These are phyloP conservation scores for Platanthera guangdongensis DNA, from an alignment of 106 monocot species.

Conservation along the genomic window DNA sequence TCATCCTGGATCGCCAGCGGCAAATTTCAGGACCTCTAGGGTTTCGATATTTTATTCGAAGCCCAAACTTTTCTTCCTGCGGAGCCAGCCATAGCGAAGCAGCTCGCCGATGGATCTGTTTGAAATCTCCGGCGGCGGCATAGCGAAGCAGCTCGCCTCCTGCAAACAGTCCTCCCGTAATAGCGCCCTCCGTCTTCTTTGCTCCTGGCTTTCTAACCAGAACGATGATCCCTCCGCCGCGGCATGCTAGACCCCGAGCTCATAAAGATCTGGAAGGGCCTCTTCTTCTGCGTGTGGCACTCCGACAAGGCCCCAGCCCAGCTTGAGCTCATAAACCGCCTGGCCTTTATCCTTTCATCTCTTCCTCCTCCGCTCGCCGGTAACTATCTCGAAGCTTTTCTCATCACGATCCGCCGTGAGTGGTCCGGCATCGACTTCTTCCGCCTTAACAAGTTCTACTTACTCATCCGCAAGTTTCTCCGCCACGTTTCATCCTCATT, in stretches of 20 bases:
- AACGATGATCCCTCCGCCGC: slow-evolving; percentile 2
- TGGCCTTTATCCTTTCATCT: slow-evolving; percentile 40
- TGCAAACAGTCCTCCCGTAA: slow-evolving; percentile 43
- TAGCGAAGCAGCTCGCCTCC: slow-evolving; percentile 81
- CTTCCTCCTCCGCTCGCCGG: slow-evolving; percentile 24
- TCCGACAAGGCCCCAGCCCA: slow-evolving; percentile 70
- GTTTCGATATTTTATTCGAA: not conserved
- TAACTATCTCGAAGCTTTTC: slow-evolving; percentile 48
- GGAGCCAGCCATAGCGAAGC: not conserved
- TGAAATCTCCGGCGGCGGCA: slow-evolving; percentile 23
- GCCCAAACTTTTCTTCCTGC: no score
- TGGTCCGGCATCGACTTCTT: slow-evolving; percentile 86
- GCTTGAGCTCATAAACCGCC: slow-evolving; percentile 41
- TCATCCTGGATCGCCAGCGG: no score
- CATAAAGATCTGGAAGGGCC: slow-evolving; percentile 97
- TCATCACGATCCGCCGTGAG: slow-evolving; percentile 78
- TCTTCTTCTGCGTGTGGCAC: slow-evolving; percentile 97
- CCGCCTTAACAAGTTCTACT: slow-evolving; percentile 91
- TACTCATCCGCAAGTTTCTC: slow-evolving; percentile 61
- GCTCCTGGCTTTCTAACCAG: slow-evolving; percentile 29
- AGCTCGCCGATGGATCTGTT: slow-evolving; percentile 16
- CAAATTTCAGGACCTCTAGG: not conserved
- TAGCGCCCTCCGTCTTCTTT: slow-evolving; percentile 49
- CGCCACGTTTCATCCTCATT: slow-evolving; percentile 36
- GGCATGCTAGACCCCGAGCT: slow-evolving; percentile 49